Conservation (phyloP, 768 basidiomycete species). For the Hypholoma sublateritium region DNA sequence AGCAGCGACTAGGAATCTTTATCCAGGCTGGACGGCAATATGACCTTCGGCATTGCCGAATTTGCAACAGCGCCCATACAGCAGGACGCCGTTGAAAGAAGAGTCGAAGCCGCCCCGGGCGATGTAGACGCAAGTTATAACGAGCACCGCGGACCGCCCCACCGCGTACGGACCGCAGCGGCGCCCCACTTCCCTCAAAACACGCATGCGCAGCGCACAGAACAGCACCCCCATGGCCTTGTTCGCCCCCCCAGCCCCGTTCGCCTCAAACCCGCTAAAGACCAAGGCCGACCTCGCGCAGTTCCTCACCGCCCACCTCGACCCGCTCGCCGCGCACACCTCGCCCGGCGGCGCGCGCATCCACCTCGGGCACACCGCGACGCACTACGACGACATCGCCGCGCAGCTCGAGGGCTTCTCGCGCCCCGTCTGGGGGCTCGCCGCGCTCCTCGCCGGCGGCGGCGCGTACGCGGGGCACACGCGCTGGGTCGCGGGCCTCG, state of each 20-base stretch:
- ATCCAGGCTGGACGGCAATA: background rate
- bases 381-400: slow-evolving; percentile 71
- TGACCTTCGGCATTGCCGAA: background rate
- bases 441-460: slow-evolving; percentile 65
- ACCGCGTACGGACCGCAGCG: background rate
- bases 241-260: slow-evolving; percentile 40
- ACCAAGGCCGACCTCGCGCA: slow-evolving; percentile 58
- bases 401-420: slow-evolving; percentile 78
- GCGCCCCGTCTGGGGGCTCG: slow-evolving; percentile 74
- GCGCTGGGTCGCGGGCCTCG: slow-evolving; percentile 66
- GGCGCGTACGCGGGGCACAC: slow-evolving; percentile 55
- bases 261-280: slow-evolving; percentile 57
- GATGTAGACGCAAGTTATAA: too few species aligned
- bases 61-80: too few species aligned
- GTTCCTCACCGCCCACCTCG: slow-evolving; percentile 59
- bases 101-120: too few species aligned
- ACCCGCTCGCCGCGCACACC: slow-evolving; percentile 67
- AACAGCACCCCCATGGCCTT: slow-evolving; percentile 24
- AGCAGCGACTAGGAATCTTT: background rate
- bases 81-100: too few species aligned
- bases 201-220: background rate
- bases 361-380: slow-evolving; percentile 66
- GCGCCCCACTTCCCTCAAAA: background rate
- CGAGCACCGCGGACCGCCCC: background rate
- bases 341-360: slow-evolving; percentile 73